Evolutionary conservation across 805 yeast genomes (phyloP), one percentile per base, ranked within the genome.

Genomic region (Starmerella apis): DNA sequence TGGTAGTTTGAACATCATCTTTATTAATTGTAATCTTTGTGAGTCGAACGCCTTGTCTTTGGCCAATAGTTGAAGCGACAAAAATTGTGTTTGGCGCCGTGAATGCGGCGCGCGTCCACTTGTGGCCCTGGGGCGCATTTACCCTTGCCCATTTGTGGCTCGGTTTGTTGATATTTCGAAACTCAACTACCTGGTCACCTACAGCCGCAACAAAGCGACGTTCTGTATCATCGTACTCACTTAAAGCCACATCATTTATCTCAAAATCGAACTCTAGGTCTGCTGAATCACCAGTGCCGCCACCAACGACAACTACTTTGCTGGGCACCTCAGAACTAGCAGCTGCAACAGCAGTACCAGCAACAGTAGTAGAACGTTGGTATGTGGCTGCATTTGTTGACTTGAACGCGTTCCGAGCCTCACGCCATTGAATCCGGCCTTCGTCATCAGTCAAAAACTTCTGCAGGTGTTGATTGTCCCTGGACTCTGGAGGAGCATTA

Each of bases 401-500:
- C 31, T 35, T 10, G 49, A 55, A 53, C 10, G 46, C 38, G 38
- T 51, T 31, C 31, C 13, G 22, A 14, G 32, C n/a, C 13, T 35
- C 32, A 14, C 9, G 36, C 35, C 11, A 14, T 25, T 33, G 19
- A n/a, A 42, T 24, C 10, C 49, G 16, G 27, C 49, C 50, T 9
- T 32, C 51, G 10, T 50, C 53, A 22, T 28, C 25, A 24, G 45
- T 13, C 33, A 8, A 28, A 23, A 57, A 42, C 33, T 46, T 31
- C 6, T 95, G 70, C 60, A 90, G 65, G 65, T 83, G 88, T 59
- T 79, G 76, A 64, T 86, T 85, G 54, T 72, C 68, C 50, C 79
- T 81, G 62, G 72, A 24, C 7, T 20, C 36, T 3, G 39, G 16
- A 9, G 57, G 57, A 18, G 47, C 41, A 37, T 55, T 55, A 14